Conservation (phyloP, 2,329 filamentous ascomycete genomes). For the Lasiodiplodia citricola region DNA sequence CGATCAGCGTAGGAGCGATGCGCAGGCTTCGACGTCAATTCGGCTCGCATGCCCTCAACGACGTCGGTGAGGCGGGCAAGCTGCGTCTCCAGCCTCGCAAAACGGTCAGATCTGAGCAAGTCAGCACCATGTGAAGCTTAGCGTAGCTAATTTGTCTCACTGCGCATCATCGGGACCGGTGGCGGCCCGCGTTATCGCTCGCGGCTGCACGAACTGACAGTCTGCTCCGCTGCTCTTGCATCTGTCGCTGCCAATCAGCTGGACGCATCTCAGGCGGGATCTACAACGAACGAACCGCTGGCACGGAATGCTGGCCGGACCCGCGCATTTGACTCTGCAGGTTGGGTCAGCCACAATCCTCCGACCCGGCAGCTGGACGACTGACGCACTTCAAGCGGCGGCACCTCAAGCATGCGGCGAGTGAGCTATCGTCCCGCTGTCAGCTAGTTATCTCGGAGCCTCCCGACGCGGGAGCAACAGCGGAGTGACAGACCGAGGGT, state of each 20-base stretch:
- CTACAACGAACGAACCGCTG: background rate
- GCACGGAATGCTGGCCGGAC: constrained; percentile 6
- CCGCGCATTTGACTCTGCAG: constrained; percentile 9
- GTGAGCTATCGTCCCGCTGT: background rate
- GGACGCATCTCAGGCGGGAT: background rate
- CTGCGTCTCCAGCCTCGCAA: background rate
- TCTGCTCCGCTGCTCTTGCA: constrained; percentile 10
- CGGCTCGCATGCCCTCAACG: background rate
- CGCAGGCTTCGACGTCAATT: background rate
- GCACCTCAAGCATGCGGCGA: constrained; percentile 7
- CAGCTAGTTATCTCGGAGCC: background rate
- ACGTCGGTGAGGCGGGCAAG: constrained; percentile 1
- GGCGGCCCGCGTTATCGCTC: background rate
- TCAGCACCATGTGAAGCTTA: background rate
- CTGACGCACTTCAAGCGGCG: constrained; percentile 1
- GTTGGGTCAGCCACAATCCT: background rate
- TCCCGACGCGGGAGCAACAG: background rate
- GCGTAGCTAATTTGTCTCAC: too few species aligned
- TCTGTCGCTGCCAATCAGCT: background rate
- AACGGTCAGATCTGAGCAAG: background rate
- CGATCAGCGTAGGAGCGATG: background rate
- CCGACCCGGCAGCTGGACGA: background rate
- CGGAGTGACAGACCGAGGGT: background rate
- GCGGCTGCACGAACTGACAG: constrained; percentile 11
- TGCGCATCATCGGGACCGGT: background rate